Conservation (phyloP, 2,329 filamentous ascomycete species). For the Phaeosphaeriaceae sp. region DNA sequence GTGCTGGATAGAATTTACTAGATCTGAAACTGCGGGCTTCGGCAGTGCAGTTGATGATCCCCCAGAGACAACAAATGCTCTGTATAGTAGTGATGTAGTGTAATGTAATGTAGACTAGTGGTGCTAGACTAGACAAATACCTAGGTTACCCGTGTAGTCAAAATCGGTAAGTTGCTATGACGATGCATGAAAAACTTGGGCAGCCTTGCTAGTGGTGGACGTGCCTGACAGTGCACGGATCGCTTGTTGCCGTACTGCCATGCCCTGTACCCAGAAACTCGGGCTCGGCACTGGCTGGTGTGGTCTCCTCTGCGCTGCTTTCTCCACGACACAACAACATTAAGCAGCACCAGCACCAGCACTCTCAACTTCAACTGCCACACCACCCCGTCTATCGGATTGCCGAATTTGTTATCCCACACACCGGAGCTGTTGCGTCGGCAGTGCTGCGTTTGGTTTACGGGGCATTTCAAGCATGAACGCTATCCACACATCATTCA, state of each 20-base stretch:
- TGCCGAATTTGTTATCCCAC: slow-evolving; percentile 4
- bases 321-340: background rate
- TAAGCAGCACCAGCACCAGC: background rate
- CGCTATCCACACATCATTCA: slow-evolving; percentile 64
- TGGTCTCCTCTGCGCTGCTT: background rate
- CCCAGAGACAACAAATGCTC: slow-evolving; percentile 9
- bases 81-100: background rate
- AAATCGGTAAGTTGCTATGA: too few relatives aligned
- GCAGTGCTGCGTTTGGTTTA: slow-evolving; percentile 19
- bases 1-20: slow-evolving; percentile 40
- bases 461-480: slow-evolving; percentile 58
- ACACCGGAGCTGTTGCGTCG: slow-evolving; percentile 17
- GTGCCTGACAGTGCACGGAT: too few relatives aligned
- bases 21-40: slow-evolving; percentile 27
- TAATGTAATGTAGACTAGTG: background rate
- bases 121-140: background rate
- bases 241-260: too few relatives aligned
- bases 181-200: too few relatives aligned
- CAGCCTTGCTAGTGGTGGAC: too few relatives aligned
- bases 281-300: too few relatives aligned
- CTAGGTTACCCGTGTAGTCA: too few relatives aligned
- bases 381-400: background rate
- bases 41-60: slow-evolving; percentile 27
- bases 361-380: background rate
- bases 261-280: too few relatives aligned